A percentile compares a stretch with the other conserved stretches of the same genome.
phyloP scores from a whole-genome alignment of 2,329 filamentous ascomycete genomes.

The Byssothecium circinans region DNA sequence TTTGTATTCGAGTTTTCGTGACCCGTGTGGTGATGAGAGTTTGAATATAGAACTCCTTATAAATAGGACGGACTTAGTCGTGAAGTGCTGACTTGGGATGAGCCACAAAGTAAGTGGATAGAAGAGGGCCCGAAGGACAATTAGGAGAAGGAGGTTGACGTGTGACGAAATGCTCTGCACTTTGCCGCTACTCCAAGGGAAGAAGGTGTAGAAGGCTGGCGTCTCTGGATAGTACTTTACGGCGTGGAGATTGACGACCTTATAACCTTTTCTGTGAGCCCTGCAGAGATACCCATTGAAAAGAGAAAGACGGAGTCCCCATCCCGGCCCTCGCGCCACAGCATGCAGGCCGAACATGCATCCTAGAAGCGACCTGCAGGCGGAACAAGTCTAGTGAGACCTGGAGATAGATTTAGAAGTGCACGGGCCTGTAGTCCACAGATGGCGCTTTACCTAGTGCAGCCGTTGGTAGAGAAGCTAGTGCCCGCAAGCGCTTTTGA shows the following conservation, averaged over 20 bases:
- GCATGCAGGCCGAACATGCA: slow-evolving; percentile 27
- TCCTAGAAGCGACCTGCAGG: slow-evolving; percentile 32
- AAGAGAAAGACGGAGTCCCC: slow-evolving; percentile 26
- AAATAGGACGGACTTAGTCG: neutral
- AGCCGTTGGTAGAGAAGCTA: slow-evolving; percentile 29
- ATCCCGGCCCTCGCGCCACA: slow-evolving; percentile 29
- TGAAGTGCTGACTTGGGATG: slow-evolving; percentile 1
- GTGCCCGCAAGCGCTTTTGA: slow-evolving; percentile 29
- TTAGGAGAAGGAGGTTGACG: slow-evolving; percentile 2
- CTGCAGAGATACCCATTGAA: slow-evolving; percentile 26
- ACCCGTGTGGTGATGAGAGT: neutral
- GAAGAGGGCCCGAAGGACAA: slow-evolving; percentile 1
- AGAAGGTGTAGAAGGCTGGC: slow-evolving; percentile 3
- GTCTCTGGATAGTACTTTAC: slow-evolving; percentile 4
- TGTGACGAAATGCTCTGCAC: slow-evolving; percentile 4
- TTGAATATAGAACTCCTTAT: neutral
- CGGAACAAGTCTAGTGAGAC: slow-evolving; percentile 35
- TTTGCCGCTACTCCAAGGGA: neutral
- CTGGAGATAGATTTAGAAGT: slow-evolving; percentile 30
- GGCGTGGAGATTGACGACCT: slow-evolving; percentile 10
- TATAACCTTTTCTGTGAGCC: slow-evolving; percentile 25
- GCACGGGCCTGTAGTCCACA: slow-evolving; percentile 18
- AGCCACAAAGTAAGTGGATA: neutral
- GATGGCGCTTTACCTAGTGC: slow-evolving; percentile 27
- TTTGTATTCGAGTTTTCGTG: neutral